These are phyloP conservation scores for Mortierella sp. DNA, from an alignment of 371 early-diverging fungal genomes.

Conservation along the genomic window DNA sequence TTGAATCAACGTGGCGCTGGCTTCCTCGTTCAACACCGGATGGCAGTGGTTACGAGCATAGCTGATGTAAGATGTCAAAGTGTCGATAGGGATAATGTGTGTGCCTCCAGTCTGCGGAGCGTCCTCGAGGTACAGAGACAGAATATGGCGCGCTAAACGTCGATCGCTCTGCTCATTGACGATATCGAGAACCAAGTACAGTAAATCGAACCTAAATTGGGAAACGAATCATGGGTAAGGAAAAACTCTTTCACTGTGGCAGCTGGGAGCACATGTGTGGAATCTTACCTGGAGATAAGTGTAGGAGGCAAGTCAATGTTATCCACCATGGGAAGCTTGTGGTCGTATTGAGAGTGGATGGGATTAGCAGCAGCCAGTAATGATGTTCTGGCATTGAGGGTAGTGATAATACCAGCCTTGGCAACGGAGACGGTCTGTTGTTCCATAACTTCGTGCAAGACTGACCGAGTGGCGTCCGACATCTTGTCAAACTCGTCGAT, in stretches of 20 bases:
- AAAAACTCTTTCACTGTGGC: too few species aligned
- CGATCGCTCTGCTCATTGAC: conserved; percentile 91
- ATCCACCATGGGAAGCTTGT: conserved; percentile 86
- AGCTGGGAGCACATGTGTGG: too few species aligned
- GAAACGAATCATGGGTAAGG: too few species aligned
- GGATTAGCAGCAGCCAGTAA: conserved; percentile 99
- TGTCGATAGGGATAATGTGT: conserved; percentile 78
- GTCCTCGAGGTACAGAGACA: conserved; percentile 87
- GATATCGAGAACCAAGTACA: conserved; percentile 94
- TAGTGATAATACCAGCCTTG: conserved; percentile 99
- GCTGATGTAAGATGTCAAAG: conserved; percentile 90
- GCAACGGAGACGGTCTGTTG: conserved; percentile 99
- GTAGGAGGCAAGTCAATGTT: conserved; percentile 98
- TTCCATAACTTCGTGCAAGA: conserved; percentile 99
- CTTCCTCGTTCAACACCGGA: conserved; percentile 87
- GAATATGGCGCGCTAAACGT: conserved; percentile 87
- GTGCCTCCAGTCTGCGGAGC: conserved; percentile 60
- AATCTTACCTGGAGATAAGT: conserved; percentile 84
- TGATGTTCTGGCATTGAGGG: conserved; percentile 98
- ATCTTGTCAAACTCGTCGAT: conserved; percentile 99
- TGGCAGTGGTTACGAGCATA: conserved; percentile 87
- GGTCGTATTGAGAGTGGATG: conserved; percentile 95
- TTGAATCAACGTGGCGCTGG: conserved; percentile 80
- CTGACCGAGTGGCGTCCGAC: conserved; percentile 95
- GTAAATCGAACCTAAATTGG: conserved; percentile 88